Evolutionary conservation across 495 filamentous ascomycete species (phyloP), one percentile per base, ranked within the genome.

Genomic region (Poronia punctata): DNA sequence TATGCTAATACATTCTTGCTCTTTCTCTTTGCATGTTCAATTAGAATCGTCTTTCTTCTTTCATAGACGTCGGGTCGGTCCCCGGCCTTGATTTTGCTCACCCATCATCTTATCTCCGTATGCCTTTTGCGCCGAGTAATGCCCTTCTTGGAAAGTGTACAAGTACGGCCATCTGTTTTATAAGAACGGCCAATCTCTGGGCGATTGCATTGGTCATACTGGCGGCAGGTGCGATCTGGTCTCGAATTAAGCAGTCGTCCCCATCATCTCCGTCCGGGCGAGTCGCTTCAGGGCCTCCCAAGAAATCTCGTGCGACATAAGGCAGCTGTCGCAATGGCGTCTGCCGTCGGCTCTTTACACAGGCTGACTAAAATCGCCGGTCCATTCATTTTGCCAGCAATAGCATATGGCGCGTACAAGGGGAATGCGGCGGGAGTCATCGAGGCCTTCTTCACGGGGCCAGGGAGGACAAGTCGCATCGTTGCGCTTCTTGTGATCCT

Each of bases 401-500:
- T 66, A 21, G 62, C 56, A 10, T 62, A 71, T 35, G 59, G 59
- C 21, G 66, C 57, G 4, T 66, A 69, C 37, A 62, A 66, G 33
- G 42, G 65, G 34, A 57, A 70, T 51, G 63, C 61, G 46, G 38
- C 37, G 5, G 42, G 29, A 0, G 29, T 59, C 20, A 23, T 72
- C 10, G 41, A 48, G 29, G 46, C 60, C n/a, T 72, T 67, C 45
- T 55, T 75, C 49, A 71, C 64, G 0, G 73, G 71, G 0, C 71
- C 73, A 0, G 71, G 71, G 1, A 62, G 66, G 23, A 68, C 60
- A 0, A 67, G 61, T 18, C 61, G 72, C 2, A 64, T 72, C 30
- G 34, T 78, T 7, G 65, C 71, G 16, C 38, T 81, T 4, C 12
- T 76, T 4, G 62, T 83, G 12, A 60, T 76, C 4, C 49, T 80